These are phyloP conservation scores for Fonsecaea pugnacius DNA, from an alignment of 2,329 filamentous ascomycete genomes.

Conservation along the genomic window DNA sequence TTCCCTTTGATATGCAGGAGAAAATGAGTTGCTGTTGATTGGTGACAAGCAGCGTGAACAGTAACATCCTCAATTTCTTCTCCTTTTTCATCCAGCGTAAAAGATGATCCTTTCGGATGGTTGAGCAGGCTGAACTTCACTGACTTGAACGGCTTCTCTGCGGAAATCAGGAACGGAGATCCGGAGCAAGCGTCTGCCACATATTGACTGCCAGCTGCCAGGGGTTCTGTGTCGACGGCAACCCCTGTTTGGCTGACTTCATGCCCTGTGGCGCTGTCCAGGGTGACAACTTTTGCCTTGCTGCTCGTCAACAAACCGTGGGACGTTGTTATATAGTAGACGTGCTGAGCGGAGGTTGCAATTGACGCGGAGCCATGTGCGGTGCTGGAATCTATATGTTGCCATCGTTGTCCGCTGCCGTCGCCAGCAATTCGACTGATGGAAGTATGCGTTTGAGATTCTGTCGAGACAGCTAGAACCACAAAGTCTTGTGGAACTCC, in stretches of 20 bases:
- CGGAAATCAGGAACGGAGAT: constrained; percentile 50
- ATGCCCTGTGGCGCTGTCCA: constrained; percentile 75
- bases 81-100: constrained; percentile 47
- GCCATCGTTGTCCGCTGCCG: constrained; percentile 78
- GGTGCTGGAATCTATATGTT: constrained; percentile 65
- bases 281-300: constrained; percentile 73
- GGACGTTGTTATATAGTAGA: constrained; percentile 79
- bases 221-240: constrained; percentile 73
- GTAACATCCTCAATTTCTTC: constrained; percentile 59
- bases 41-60: constrained; percentile 74
- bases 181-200: constrained; percentile 42
- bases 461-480: constrained; percentile 55
- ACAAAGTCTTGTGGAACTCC: constrained; percentile 66
- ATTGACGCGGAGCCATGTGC: constrained; percentile 75
- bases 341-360: constrained; percentile 68
- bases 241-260: constrained; percentile 73
- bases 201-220: constrained; percentile 31
- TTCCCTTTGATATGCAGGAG: constrained; percentile 77
- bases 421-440: constrained; percentile 67
- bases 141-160: constrained; percentile 49
- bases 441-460: constrained; percentile 68
- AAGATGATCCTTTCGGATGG: constrained; percentile 46
- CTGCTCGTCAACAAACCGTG: constrained; percentile 68
- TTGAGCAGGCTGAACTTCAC: constrained; percentile 53
- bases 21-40: constrained; percentile 78